Evolutionary conservation across 352 stramenopile species (phyloP).

Genomic region (Globisporangium radiosum): DNA sequence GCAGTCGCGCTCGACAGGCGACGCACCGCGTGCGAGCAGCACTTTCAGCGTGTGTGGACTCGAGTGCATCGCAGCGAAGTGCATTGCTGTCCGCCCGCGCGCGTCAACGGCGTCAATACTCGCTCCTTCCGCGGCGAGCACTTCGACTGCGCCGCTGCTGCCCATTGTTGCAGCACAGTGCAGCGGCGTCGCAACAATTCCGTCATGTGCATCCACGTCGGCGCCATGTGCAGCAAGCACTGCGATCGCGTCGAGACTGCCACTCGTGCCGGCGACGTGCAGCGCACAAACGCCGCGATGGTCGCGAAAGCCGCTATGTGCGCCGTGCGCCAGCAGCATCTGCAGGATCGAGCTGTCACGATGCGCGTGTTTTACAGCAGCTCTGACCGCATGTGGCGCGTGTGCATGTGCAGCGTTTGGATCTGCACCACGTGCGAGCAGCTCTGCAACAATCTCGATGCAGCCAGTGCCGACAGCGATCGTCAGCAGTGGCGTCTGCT

Average conservation of each 20-base stretch:
- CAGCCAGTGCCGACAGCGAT: too few species aligned
- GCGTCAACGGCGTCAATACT: too few species aligned
- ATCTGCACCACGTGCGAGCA: not conserved
- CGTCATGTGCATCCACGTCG: not conserved
- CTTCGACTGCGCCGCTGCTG: too few species aligned
- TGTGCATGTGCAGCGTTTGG: not conserved
- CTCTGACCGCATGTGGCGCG: not conserved
- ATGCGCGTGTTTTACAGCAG: not conserved
- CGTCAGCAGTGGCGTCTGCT: not conserved
- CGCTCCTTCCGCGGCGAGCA: too few species aligned
- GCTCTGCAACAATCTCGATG: not conserved
- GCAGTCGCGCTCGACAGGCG: not conserved
- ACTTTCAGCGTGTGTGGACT: not conserved
- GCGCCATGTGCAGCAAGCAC: conserved; percentile 1
- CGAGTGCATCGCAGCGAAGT: not conserved
- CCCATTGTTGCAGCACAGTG: too few species aligned
- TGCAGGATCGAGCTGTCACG: not conserved
- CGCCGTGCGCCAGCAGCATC: conserved; percentile 2
- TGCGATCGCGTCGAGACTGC: not conserved
- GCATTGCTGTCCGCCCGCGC: not conserved
- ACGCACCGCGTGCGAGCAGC: conserved; percentile 1
- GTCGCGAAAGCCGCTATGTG: not conserved
- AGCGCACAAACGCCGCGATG: not conserved
- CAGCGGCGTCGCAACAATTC: not conserved
- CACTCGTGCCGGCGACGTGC: not conserved